A percentile compares a stretch with the other conserved stretches of the same genome.
These are phyloP conservation scores for Bidens hawaiensis DNA, from an alignment of 140 eudicot species.

Conservation along the genomic window DNA sequence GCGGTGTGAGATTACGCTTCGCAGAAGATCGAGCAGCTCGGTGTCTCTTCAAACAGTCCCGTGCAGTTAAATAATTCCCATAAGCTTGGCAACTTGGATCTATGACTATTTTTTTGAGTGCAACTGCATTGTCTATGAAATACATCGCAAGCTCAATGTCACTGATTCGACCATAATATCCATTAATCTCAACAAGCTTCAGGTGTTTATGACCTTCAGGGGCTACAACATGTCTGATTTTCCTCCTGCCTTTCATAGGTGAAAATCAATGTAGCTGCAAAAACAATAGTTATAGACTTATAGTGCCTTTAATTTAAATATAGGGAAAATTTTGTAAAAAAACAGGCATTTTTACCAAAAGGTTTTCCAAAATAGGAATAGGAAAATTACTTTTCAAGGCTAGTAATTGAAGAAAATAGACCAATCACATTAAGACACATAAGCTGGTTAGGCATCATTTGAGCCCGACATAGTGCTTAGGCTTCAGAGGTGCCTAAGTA, in stretches of 20 bases:
- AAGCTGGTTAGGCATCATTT: too few relatives aligned
- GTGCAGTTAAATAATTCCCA: not conserved
- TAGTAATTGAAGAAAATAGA: too few relatives aligned
- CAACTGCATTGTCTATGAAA: slow-evolving; percentile 19
- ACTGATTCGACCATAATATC: slow-evolving; percentile 34
- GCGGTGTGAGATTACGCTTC: slow-evolving; percentile 18
- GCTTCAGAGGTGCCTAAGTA: too few relatives aligned
- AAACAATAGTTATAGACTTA: not conserved
- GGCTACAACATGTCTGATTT: slow-evolving; percentile 22
- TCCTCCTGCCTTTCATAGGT: slow-evolving; percentile 25
- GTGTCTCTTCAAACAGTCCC: slow-evolving; percentile 9
- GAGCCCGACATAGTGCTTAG: too few relatives aligned
- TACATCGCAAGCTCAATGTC: slow-evolving; percentile 35
- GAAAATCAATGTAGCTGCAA: slow-evolving; percentile 37
- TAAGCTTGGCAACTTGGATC: slow-evolving; percentile 19
- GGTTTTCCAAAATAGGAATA: too few relatives aligned
- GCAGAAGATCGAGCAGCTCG: slow-evolving; percentile 27
- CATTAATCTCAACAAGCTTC: slow-evolving; percentile 25
- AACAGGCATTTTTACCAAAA: too few relatives aligned
- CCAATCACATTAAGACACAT: too few relatives aligned
- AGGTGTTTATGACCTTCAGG: slow-evolving; percentile 17
- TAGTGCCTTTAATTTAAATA: not conserved
- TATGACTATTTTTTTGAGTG: slow-evolving; percentile 23
- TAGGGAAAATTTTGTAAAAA: too few relatives aligned
- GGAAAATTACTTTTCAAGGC: too few relatives aligned